Evolutionary conservation across 257 asterid species (phyloP), one percentile per base, ranked within the genome.

Genomic region (Lycium ferocissimum): DNA sequence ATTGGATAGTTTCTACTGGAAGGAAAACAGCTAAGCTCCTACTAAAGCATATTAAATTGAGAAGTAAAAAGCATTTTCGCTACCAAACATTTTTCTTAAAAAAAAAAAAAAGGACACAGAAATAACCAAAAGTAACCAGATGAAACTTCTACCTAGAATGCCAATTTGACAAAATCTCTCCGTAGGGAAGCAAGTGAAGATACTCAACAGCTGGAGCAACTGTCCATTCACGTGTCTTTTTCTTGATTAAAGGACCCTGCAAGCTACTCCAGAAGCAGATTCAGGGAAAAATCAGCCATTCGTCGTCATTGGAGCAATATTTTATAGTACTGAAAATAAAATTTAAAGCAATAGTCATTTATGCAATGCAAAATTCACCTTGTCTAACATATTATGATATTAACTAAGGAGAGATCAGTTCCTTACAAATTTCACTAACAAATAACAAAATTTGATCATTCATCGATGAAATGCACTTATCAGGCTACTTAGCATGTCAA

Each of bases 171-270:
- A 88, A 61, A 79, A 83, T 86, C 37, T 70, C 86, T 62, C 75
- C 38, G 85, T 88, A 88, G 85, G 91, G 89, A 49, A 88, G 80
- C 71, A 88, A 69, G 57, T 86, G 89, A 70, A 84, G 86, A 45
- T 88, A 88, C 67, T 73, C 85, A 61, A 84, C 91, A 35, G 26
- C 86, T 40, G 84, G 70, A 58, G 82, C 47, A 79, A 83, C 84
- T 83, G 15, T 58, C 90, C 89, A 88, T 79, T 71, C 79, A 59
- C 80, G 2, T 10, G 85, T 62, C 2, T 62, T 76, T 65, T 51
- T 84, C 79, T 81, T 81, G 83, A 88, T 59, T 80, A 88, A 47
- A 86, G 89, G 84, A 73, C 89, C 86, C 83, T 86, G 87, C 91
- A 88, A 88, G 63, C 91, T 88, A 47, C 22, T 56, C 35, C 72